Percentiles rank a stretch among this genome's conserved stretches.
These are phyloP conservation scores for Globisporangium barbulae DNA, from an alignment of 352 stramenopile genomes.

Conservation along the genomic window DNA sequence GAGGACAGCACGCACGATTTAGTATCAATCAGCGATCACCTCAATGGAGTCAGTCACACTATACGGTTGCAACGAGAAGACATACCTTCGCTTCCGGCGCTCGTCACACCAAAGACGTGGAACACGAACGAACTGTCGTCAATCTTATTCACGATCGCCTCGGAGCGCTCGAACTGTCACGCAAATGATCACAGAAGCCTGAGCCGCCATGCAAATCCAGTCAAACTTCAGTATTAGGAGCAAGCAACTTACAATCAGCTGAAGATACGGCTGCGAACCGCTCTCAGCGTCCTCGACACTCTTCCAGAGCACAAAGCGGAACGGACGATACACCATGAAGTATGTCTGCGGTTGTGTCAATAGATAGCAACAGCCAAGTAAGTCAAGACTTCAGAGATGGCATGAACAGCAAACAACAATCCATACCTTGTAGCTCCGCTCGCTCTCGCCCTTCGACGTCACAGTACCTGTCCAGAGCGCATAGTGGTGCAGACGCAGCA, in stretches of 20 bases:
- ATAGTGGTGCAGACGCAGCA: slow-evolving; percentile 59
- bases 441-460: slow-evolving; percentile 57
- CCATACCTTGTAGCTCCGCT: slow-evolving; percentile 67
- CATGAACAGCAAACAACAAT: not conserved
- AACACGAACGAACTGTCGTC: slow-evolving; percentile 67
- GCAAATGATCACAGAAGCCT: not conserved
- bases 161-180: slow-evolving; percentile 57
- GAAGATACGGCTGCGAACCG: slow-evolving; percentile 40
- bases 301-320: slow-evolving; percentile 83
- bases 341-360: slow-evolving; percentile 29
- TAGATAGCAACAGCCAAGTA: slow-evolving; percentile 18
- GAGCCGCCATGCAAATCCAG: not conserved
- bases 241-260: slow-evolving; percentile 52
- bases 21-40: not conserved
- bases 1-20: slow-evolving; percentile 1
- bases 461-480: slow-evolving; percentile 64
- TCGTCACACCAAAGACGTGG: slow-evolving; percentile 51
- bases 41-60: not conserved
- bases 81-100: slow-evolving; percentile 39
- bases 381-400: slow-evolving; percentile 2
- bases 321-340: slow-evolving; percentile 63
- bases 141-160: slow-evolving; percentile 57
- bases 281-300: slow-evolving; percentile 65
- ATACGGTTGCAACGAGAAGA: not conserved
- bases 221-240: no score